These are phyloP conservation scores for Penicillium samsonianum DNA, from an alignment of 495 filamentous ascomycete species.

Conservation along the genomic window DNA sequence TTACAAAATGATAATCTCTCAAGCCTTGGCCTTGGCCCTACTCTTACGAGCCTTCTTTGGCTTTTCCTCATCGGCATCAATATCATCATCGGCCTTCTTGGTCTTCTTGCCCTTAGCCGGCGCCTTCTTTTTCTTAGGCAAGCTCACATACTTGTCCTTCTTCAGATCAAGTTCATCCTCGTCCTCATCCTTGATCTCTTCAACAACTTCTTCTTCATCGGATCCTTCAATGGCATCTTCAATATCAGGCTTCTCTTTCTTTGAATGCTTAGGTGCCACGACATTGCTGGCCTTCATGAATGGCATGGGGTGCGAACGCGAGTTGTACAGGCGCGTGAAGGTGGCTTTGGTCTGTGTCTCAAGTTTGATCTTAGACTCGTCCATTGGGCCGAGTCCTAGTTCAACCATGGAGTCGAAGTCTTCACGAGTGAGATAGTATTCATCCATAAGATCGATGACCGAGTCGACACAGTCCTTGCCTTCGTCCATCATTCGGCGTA, in stretches of 20 bases:
- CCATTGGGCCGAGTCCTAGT: constrained; percentile 83
- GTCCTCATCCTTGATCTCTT: constrained; percentile 61
- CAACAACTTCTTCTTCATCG: constrained; percentile 67
- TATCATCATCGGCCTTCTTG: constrained; percentile 48
- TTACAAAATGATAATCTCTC: constrained; percentile 13
- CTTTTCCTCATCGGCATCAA: constrained; percentile 49
- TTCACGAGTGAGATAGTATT: constrained; percentile 93
- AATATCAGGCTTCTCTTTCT: constrained; percentile 84
- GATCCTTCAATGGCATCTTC: constrained; percentile 96
- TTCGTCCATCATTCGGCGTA: constrained; percentile 66
- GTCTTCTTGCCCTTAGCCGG: constrained; percentile 57
- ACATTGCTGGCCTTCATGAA: constrained; percentile 92
- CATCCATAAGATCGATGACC: constrained; percentile 92
- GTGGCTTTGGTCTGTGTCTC: constrained; percentile 81
- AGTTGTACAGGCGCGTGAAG: constrained; percentile 91
- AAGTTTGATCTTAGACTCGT: constrained; percentile 70
- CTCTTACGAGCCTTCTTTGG: constrained; percentile 53
- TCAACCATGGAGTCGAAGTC: constrained; percentile 93
- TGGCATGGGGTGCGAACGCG: constrained; percentile 81
- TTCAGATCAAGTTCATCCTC: constrained; percentile 74
- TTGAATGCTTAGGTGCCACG: constrained; percentile 63
- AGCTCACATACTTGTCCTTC: constrained; percentile 95
- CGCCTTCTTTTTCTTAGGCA: constrained; percentile 75
- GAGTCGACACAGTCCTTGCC: constrained; percentile 73
- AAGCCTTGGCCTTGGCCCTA: constrained; percentile 49